These are phyloP conservation scores for Tympanopsis confertula DNA, from an alignment of 2,329 filamentous ascomycete species.

Conservation along the genomic window DNA sequence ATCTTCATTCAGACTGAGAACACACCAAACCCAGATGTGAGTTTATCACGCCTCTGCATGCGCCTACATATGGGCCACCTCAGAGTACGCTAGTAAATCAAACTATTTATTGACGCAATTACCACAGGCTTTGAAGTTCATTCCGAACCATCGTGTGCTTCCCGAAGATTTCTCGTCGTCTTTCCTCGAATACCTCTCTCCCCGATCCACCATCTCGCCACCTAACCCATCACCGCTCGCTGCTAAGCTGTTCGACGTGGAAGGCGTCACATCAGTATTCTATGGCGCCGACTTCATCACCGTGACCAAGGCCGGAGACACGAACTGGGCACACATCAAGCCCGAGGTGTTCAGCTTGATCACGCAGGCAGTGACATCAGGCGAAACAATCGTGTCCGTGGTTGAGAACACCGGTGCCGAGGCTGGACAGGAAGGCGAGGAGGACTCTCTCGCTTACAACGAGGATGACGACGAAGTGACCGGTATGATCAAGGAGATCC, in stretches of 20 bases:
- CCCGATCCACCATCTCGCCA: conserved; percentile 75
- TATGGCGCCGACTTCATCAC: conserved; percentile 95
- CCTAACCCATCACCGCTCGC: conserved; percentile 87
- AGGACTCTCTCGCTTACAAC: conserved; percentile 69
- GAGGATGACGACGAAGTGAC: conserved; percentile 90
- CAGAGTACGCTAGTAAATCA: background rate
- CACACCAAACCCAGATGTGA: conserved; percentile 80
- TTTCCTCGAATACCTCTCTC: conserved; percentile 85
- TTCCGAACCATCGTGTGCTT: conserved; percentile 78
- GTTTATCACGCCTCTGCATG: too few relatives aligned
- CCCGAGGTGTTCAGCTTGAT: conserved; percentile 93
- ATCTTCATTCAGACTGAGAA: conserved; percentile 97
- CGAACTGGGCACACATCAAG: conserved; percentile 88
- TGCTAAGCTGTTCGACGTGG: conserved; percentile 79
- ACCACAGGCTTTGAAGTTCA: conserved; percentile 71
- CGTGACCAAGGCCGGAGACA: conserved; percentile 77
- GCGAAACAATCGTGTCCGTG: conserved; percentile 68
- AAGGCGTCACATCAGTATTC: conserved; percentile 89
- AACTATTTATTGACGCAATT: too few relatives aligned
- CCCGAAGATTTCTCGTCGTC: conserved; percentile 61
- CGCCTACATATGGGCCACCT: background rate
- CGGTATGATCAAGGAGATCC: conserved; percentile 94
- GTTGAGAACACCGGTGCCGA: conserved; percentile 47
- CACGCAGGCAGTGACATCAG: conserved; percentile 79
- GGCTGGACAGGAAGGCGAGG: conserved; percentile 32